phyloP scores from a whole-genome alignment of 345 rosid genomes.

The Acer saccharum region DNA sequence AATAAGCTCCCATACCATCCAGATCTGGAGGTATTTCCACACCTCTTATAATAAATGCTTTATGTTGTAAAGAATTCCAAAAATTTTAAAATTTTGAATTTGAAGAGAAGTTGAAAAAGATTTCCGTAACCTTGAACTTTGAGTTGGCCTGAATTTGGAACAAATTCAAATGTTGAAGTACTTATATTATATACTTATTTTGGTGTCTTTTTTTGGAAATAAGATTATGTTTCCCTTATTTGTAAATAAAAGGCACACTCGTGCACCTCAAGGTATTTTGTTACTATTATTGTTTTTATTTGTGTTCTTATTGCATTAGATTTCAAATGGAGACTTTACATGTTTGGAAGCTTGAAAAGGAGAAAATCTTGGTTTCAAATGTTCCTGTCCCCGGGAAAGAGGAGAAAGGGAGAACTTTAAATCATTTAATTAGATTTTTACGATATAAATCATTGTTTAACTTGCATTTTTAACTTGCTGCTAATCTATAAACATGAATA shows the following conservation, averaged over 20 bases:
- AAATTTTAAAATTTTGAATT: not conserved
- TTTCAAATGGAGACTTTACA: not conserved
- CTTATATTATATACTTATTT: not conserved
- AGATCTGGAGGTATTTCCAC: slow-evolving; percentile 48
- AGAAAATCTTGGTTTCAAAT: not conserved
- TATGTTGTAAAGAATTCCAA: not conserved
- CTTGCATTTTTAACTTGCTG: not conserved
- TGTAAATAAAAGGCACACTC: not conserved
- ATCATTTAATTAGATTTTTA: not conserved
- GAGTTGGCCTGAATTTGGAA: not conserved
- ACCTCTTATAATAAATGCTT: not conserved
- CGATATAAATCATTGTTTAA: not conserved
- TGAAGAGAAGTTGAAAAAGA: not conserved
- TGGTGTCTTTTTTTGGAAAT: not conserved
- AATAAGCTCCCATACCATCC: slow-evolving; percentile 69
- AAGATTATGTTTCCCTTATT: not conserved
- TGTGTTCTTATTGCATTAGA: not conserved
- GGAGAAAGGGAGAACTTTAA: not conserved
- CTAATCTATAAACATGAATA: not conserved
- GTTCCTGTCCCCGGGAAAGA: not conserved
- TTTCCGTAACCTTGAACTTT: not conserved
- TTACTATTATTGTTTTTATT: not conserved
- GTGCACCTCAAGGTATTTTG: not conserved
- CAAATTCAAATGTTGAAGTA: not conserved
- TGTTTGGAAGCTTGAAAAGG: not conserved